Evolutionary conservation across 768 basidiomycete species (phyloP).

Genomic region (Serpula lacrymans): DNA sequence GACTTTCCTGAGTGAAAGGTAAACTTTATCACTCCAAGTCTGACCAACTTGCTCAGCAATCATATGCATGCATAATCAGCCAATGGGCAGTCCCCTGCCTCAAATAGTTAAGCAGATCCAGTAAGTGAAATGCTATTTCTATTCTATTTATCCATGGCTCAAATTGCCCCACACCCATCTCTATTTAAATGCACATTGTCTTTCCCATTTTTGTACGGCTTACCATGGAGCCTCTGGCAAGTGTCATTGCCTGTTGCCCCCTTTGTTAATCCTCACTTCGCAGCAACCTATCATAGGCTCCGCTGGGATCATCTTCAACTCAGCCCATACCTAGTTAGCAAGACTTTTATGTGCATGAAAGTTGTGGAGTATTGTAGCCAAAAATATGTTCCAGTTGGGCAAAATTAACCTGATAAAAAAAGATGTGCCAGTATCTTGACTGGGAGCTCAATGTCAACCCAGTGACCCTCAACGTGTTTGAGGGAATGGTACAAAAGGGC

Average conservation of each 20-base stretch:
- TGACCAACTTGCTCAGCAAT: too few relatives aligned
- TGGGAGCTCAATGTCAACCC: constrained; percentile 85
- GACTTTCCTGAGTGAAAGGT: too few relatives aligned
- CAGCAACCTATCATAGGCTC: too few relatives aligned
- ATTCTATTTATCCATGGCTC: too few relatives aligned
- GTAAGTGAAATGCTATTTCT: too few relatives aligned
- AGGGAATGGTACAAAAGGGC: constrained; percentile 55
- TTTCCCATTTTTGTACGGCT: constrained; percentile 21
- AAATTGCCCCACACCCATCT: constrained; percentile 23
- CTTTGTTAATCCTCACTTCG: neutral
- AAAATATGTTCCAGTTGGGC: constrained; percentile 73
- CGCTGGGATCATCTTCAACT: constrained; percentile 25
- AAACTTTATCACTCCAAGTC: too few relatives aligned
- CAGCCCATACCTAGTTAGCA: constrained; percentile 21
- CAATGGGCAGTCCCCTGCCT: too few relatives aligned
- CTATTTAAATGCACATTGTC: constrained; percentile 23
- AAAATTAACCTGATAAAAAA: constrained; percentile 84
- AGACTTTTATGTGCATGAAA: constrained; percentile 70
- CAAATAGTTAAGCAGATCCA: too few relatives aligned
- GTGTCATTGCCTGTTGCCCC: constrained; percentile 3
- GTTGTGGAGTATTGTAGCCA: constrained; percentile 87
- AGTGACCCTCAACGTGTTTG: constrained; percentile 56
- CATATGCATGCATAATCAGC: too few relatives aligned
- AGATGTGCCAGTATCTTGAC: constrained; percentile 85
- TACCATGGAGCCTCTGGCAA: constrained; percentile 24